These are phyloP conservation scores for Lachnellula cervina DNA, from an alignment of 2,329 filamentous ascomycete genomes.

Conservation along the genomic window DNA sequence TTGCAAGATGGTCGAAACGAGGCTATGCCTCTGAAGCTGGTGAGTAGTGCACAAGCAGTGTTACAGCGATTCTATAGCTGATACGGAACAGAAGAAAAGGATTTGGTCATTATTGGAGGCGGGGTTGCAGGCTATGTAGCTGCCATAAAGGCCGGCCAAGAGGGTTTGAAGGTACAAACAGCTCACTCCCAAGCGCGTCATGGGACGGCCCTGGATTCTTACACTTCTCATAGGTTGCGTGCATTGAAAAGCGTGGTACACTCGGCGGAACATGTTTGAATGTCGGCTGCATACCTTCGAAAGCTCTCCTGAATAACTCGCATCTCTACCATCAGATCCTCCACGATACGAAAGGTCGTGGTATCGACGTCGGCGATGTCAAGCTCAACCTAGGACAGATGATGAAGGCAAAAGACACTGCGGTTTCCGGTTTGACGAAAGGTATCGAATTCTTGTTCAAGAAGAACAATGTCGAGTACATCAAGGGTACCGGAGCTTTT, in stretches of 20 bases:
- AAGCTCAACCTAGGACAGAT: conserved; percentile 92
- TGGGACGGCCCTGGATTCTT: conserved; percentile 9
- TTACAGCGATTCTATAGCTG: conserved; percentile 46
- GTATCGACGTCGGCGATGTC: conserved; percentile 95
- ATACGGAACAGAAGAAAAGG: conserved; percentile 78
- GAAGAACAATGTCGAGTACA: conserved; percentile 98
- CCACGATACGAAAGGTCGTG: conserved; percentile 94
- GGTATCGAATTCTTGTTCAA: conserved; percentile 97
- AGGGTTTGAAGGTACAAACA: conserved; percentile 77
- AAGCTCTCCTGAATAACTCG: conserved; percentile 99
- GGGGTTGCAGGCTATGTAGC: conserved; percentile 98
- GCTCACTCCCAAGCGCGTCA: conserved; percentile 1
- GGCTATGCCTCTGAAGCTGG: conserved; percentile 49
- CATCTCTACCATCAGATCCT: conserved; percentile 96
- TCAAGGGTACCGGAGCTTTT: conserved; percentile 89
- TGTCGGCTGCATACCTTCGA: conserved; percentile 98
- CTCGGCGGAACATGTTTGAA: conserved; percentile 97
- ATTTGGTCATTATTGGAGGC: conserved; percentile 95
- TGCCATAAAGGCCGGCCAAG: conserved; percentile 97
- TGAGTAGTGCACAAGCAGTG: conserved; percentile 34
- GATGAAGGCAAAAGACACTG: conserved; percentile 98
- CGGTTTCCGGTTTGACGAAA: conserved; percentile 85
- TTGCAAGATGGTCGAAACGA: conserved; percentile 54
- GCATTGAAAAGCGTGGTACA: conserved; percentile 95
- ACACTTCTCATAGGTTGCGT: conserved; percentile 63